Conservation (phyloP, 176 grass and related monocot genomes). For the Melocanna baccifera region DNA sequence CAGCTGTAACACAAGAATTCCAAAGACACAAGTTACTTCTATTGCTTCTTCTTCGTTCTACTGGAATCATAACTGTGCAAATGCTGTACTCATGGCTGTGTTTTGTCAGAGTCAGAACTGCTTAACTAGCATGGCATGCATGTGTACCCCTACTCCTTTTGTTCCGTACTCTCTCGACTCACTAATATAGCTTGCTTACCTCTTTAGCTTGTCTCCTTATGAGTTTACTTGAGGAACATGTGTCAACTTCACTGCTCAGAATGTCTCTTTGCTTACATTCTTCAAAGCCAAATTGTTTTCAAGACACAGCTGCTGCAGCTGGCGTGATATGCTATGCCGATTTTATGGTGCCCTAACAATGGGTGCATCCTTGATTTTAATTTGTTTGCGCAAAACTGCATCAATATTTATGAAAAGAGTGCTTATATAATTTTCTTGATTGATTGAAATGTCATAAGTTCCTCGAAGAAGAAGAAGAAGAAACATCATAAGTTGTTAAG, state of each 20-base stretch:
- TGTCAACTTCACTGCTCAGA: neutral
- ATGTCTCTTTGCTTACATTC: too few relatives aligned
- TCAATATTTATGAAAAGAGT: neutral
- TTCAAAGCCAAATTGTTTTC: neutral
- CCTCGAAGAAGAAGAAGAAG: too few relatives aligned
- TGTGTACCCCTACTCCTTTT: neutral
- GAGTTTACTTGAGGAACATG: neutral
- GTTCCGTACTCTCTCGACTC: neutral
- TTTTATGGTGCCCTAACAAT: neutral
- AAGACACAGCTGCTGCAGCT: neutral
- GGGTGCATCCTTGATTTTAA: too few relatives aligned
- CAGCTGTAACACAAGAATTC: neutral
- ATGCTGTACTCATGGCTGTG: neutral
- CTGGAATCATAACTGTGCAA: neutral
- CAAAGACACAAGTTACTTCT: neutral
- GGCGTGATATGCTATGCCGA: neutral
- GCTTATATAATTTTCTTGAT: too few relatives aligned
- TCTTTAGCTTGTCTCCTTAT: neutral
- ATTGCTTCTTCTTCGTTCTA: neutral
- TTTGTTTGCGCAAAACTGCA: too few relatives aligned
- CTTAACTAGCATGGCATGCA: neutral
- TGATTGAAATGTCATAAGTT: too few relatives aligned
- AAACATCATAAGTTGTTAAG: too few relatives aligned
- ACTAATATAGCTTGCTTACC: neutral
- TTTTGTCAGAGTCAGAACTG: neutral